These are phyloP conservation scores for Corylus americana DNA, from an alignment of 306 rosid species.

Conservation along the genomic window DNA sequence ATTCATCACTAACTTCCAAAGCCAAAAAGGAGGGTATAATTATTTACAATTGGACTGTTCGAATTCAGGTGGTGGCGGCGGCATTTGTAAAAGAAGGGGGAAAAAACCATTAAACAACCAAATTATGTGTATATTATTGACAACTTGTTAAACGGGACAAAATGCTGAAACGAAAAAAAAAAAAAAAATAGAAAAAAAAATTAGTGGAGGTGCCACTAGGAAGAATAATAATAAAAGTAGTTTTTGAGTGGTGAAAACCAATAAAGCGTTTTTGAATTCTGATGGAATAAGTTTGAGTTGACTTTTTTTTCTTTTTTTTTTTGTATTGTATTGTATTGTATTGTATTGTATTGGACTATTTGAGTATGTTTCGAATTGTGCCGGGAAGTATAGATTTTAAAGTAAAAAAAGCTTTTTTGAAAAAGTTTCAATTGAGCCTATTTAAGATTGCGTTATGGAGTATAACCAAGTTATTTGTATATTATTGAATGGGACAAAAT, in stretches of 20 bases:
- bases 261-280: background rate
- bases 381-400: no score
- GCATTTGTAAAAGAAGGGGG: background rate
- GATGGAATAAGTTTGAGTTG: background rate
- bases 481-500: background rate
- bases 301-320: no score
- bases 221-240: background rate
- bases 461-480: background rate
- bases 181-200: no score
- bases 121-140: background rate
- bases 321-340: no score
- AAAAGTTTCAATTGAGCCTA: no score
- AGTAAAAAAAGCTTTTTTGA: no score
- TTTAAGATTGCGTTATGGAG: no score
- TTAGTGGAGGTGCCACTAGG: background rate
- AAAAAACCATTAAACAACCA: background rate
- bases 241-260: background rate
- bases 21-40: no score
- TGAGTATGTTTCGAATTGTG: no score
- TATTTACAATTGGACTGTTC: no score
- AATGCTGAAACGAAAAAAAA: background rate
- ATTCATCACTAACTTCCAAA: no score
- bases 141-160: background rate
- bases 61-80: background rate
- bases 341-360: no score